These are phyloP conservation scores for Verticillium nonalfalfae DNA, from an alignment of 2,329 filamentous ascomycete genomes.

Conservation along the genomic window DNA sequence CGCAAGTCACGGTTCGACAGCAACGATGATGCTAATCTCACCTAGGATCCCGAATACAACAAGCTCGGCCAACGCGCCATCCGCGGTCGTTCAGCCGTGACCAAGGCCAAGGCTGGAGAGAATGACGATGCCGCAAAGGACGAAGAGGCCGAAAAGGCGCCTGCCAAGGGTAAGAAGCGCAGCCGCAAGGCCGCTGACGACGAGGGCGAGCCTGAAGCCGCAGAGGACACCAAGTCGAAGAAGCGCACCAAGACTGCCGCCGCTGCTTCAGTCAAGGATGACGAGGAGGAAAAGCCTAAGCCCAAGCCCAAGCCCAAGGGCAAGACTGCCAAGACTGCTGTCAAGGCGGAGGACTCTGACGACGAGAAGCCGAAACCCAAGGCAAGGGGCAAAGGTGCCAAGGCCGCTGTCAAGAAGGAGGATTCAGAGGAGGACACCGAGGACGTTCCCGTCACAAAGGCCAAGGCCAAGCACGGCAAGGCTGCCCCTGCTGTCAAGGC, in stretches of 20 bases:
- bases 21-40: neutral
- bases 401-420: slow-evolving; percentile 26
- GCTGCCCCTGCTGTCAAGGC: slow-evolving; percentile 8
- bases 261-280: slow-evolving; percentile 9
- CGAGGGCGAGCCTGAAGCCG: slow-evolving; percentile 10
- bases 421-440: slow-evolving; percentile 22
- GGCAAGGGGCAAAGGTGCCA: slow-evolving; percentile 19
- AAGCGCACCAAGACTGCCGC: slow-evolving; percentile 18
- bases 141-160: slow-evolving; percentile 6
- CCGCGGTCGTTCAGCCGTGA: slow-evolving; percentile 30
- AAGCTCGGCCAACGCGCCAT: slow-evolving; percentile 61
- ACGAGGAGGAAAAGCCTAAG: slow-evolving; percentile 7
- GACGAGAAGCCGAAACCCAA: slow-evolving; percentile 15
- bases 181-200: slow-evolving; percentile 9
- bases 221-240: slow-evolving; percentile 4
- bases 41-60: slow-evolving; percentile 69
- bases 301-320: slow-evolving; percentile 3
- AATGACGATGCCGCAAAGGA: slow-evolving; percentile 1
- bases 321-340: slow-evolving; percentile 20
- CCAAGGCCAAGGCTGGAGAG: slow-evolving; percentile 19
- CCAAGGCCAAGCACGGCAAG: slow-evolving; percentile 20
- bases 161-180: slow-evolving; percentile 12
- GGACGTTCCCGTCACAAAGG: slow-evolving; percentile 25
- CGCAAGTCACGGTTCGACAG: too few relatives aligned
- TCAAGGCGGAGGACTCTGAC: slow-evolving; percentile 18